Conservation (phyloP, 306 rosid genomes). For the Crataegus laevigata region DNA sequence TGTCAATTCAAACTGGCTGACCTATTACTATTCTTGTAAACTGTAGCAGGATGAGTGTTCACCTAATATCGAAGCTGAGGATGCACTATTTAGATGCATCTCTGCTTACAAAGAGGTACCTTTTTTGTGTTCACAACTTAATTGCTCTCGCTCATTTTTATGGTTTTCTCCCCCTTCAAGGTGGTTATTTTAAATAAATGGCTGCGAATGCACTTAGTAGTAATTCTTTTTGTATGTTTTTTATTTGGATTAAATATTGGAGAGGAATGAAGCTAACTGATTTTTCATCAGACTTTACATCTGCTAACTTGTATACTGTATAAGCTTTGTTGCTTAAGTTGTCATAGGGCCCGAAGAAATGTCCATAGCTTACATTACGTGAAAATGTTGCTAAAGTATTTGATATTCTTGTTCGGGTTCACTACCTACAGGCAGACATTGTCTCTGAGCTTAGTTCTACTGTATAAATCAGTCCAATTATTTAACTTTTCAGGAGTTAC, state of each 20-base stretch:
- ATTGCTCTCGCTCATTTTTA: background rate
- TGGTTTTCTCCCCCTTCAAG: too few species aligned
- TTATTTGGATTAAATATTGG: background rate
- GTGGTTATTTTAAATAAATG: background rate
- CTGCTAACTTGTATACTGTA: background rate
- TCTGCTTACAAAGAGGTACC: conserved; percentile 64
- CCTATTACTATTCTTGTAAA: conserved; percentile 1
- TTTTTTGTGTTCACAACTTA: background rate
- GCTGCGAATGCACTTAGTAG: background rate
- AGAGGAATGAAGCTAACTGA: background rate
- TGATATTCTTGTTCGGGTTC: too few species aligned
- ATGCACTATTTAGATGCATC: conserved; percentile 50
- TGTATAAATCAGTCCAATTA: too few species aligned
- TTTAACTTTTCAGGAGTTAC: too few species aligned
- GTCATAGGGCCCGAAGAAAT: too few species aligned
- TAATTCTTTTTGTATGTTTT: too few species aligned
- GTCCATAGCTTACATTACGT: too few species aligned
- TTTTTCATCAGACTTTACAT: background rate
- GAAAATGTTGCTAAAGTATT: too few species aligned
- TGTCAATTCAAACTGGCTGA: background rate
- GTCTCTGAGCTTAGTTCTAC: too few species aligned
- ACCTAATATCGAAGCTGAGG: conserved; percentile 33
- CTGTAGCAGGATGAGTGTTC: conserved; percentile 36
- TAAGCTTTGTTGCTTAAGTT: too few species aligned
- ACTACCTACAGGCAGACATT: too few species aligned